phyloP scores from a whole-genome alignment of 2,329 filamentous ascomycete species.

The Xylariaceae sp. region DNA sequence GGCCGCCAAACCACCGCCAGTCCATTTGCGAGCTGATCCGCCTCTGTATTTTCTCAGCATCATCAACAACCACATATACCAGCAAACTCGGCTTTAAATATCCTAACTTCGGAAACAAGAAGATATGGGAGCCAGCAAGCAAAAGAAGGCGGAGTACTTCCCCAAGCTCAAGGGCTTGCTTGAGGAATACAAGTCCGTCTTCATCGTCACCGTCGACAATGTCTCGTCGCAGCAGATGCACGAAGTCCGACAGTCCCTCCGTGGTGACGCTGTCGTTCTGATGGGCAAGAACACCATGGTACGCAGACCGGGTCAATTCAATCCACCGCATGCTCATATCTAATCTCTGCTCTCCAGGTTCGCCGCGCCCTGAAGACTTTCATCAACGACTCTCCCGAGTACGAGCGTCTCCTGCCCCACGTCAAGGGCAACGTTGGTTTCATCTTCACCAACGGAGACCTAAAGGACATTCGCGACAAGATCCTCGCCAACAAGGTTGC shows the following conservation, averaged over 20 bases:
- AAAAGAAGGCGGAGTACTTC: constrained; percentile 83
- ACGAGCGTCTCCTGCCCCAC: constrained; percentile 93
- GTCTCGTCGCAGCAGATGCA: constrained; percentile 99
- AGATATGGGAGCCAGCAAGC: constrained; percentile 98
- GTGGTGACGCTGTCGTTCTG: constrained; percentile 87
- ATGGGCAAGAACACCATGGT: constrained; percentile 99
- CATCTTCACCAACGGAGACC: constrained; percentile 97
- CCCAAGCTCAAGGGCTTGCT: constrained; percentile 98
- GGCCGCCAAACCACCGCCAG: background rate
- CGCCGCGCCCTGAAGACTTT: constrained; percentile 97
- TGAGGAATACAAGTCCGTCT: constrained; percentile 94
- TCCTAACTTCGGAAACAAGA: constrained; percentile 93
- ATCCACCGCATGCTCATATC: background rate
- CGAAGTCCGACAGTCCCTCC: constrained; percentile 93
- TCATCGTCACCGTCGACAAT: constrained; percentile 99
- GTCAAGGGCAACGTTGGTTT: constrained; percentile 98
- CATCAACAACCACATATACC: constrained; percentile 11
- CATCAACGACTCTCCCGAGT: constrained; percentile 85
- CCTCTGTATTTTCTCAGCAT: constrained; percentile 9
- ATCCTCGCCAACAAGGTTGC: constrained; percentile 97
- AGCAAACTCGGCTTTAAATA: constrained; percentile 76
- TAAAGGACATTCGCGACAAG: constrained; percentile 89
- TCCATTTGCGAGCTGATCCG: background rate
- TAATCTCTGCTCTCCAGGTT: constrained; percentile 49
- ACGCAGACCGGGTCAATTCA: constrained; percentile 2